A percentile compares a stretch with the other conserved stretches of the same genome.
Conservation (phyloP, 352 stramenopile species). For the Hyaloperonospora brassicae region DNA sequence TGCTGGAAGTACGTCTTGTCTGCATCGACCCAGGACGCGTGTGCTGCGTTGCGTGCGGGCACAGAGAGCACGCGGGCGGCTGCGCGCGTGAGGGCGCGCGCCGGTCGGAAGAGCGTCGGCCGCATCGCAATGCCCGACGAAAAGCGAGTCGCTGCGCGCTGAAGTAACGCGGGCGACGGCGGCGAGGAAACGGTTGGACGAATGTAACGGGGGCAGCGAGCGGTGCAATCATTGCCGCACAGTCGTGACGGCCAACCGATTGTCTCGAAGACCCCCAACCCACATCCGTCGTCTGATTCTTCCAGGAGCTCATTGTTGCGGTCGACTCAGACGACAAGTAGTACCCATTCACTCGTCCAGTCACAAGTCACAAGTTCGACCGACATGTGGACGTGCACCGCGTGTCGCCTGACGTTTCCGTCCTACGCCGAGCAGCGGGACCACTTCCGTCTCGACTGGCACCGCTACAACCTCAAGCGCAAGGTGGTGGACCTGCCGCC, state of each 20-base stretch:
- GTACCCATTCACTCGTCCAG: too few species aligned
- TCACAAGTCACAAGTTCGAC: not conserved
- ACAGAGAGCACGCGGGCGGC: constrained; percentile 20
- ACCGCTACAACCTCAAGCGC: constrained; percentile 95
- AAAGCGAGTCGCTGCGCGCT: not conserved
- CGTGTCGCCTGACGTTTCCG: constrained; percentile 64
- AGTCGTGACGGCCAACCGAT: constrained; percentile 11
- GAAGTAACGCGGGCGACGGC: too few species aligned
- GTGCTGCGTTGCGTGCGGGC: constrained; percentile 33
- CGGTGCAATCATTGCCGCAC: constrained; percentile 4
- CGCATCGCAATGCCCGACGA: constrained; percentile 14
- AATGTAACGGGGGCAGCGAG: constrained; percentile 6
- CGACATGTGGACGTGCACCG: constrained; percentile 75
- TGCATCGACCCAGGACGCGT: constrained; percentile 47
- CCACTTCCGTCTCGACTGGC: constrained; percentile 95
- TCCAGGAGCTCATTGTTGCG: too few species aligned
- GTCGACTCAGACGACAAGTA: too few species aligned
- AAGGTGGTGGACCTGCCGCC: constrained; percentile 91
- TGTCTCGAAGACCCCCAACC: not conserved
- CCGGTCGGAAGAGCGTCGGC: constrained; percentile 14
- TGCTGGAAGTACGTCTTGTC: constrained; percentile 62
- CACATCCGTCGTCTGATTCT: too few species aligned
- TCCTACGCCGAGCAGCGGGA: constrained; percentile 64
- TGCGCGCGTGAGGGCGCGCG: constrained; percentile 3
- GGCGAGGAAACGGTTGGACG: not conserved